Evolutionary conservation across 306 rosid genomes (phyloP).

Genomic region (Cucurbita pepo): DNA sequence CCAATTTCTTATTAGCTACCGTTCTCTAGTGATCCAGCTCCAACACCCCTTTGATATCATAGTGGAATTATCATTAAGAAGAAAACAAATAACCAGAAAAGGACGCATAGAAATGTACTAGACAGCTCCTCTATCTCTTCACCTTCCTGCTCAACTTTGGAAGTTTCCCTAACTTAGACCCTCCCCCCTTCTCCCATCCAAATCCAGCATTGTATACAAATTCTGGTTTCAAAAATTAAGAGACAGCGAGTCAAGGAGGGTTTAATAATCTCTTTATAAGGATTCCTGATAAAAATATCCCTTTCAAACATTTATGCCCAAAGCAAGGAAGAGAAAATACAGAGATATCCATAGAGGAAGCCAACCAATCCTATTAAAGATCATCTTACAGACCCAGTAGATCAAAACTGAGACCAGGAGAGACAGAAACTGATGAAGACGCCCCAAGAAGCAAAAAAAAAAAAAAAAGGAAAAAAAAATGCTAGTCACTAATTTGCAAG

Average conservation of each 20-base stretch:
- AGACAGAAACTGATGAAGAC: background rate
- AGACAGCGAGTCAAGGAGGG: background rate
- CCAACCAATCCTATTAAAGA: background rate
- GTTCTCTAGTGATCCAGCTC: background rate
- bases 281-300: background rate
- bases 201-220: background rate
- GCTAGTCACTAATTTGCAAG: background rate
- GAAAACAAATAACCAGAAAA: background rate
- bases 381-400: background rate
- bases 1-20: background rate
- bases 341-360: background rate
- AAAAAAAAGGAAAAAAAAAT: background rate
- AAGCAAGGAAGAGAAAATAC: background rate
- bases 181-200: background rate
- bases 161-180: background rate
- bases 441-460: background rate
- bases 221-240: background rate
- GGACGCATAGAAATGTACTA: background rate
- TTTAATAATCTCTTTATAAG: background rate
- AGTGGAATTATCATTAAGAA: background rate
- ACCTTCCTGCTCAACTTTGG: background rate
- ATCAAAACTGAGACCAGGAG: background rate
- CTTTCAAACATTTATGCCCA: background rate
- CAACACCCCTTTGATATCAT: background rate
- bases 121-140: background rate